Evolutionary conservation across 495 filamentous ascomycete species (phyloP), one percentile per base, ranked within the genome.

Genomic region (Hypoxylon fragiforme): DNA sequence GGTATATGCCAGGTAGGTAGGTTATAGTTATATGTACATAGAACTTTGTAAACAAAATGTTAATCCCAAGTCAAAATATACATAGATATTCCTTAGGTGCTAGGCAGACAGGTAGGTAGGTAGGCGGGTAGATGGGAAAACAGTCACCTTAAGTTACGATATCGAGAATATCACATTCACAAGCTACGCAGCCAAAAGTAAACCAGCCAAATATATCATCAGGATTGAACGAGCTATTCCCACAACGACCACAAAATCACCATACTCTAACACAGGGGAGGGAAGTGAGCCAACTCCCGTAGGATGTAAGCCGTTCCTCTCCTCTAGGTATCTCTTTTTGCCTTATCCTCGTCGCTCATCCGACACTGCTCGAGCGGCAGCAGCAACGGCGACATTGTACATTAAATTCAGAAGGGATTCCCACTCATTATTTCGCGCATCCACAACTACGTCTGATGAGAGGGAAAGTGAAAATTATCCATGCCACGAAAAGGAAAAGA

Each of bases 221-320:
- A 55, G 49, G 15, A 42, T 54, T 54, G 39, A 60, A 55, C 50
- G 34, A 60, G 48, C 51, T 54, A 50, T 34, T 48, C 45, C 44
- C 40, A 41, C 19, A 41, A 40, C 47, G 42, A 46, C 40, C 39
- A 36, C 56, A 40, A 40, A 11, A 44, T 35, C 44, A 16, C 36
- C 19, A 39, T 32, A 45, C 24, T 44, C 39, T 14, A 26, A 43
- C 50, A 44, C 15, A 42, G 19, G 22, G 30, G 44, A 49, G 50
- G 54, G 44, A 36, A 44, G 13, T 9, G 4, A 28, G 24, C 32
- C 44, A 12, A n/a, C 20, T 39, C 40, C 35, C 24, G 36, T 15
- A 20, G 48, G 7, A 16, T n/a, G 16, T 32, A 35, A n/a, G 16
- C 30, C 8, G 16, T 24, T 40, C 45, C 47, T 47, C 42, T 58